Base-by-base conservation (phyloP, 1,284 basidiomycete genomes). In the Cutaneotrichosporon spelunceum region DNA sequence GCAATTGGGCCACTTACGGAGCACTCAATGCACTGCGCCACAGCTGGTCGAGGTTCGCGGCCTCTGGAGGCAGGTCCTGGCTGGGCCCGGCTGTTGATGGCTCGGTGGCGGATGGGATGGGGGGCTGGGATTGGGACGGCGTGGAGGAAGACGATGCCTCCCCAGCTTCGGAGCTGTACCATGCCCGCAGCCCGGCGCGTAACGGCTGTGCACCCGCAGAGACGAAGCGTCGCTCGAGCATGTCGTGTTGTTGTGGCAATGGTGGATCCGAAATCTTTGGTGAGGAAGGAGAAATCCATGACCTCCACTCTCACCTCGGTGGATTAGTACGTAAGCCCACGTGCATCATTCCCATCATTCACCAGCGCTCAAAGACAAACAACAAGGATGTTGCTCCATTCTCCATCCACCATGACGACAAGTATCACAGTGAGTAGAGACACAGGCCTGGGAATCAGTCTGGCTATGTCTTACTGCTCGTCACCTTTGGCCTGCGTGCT, bases 371-470 rank as follows among this genome's bases (percentile, higher is more conserved):
- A 19, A 1, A 39, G 16, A 19, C 48, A 49, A 53, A 33, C 50
- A 53, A 39, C 53, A 42, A 13, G 14, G 16, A 42, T 3, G 14
- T 49, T 34, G n/a, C 39, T 55, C 29, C 3, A 26, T 42, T n/a
- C 19, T 36, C 19, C 45, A 47, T 34, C 34, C 30, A 57, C 21
- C 39, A 72, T 72, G 70, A 69, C 68, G 26, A 72, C 70, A 13
- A 69, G 68, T 62, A 66, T 71, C 16, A 72, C 70, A 2, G 70
- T 71, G 21, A 59, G 68, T 53, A 49, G 8, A 1, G 23, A 47
- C 14, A 24, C 9, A 23, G 45, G 23, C 23, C 23, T 7, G 9
- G 10, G 10, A 11, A 5, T 26, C 10, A 47, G 42, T n/a, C 42
- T 44, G 19, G 19, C 21, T 44, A n/a, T n/a, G n/a, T n/a, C n/a